A percentile compares a stretch with the other conserved stretches of the same genome.
Evolutionary conservation across 225 moss, liverwort and hornwort genomes (phyloP).

Genomic region (Thuidium tamariscinum): DNA sequence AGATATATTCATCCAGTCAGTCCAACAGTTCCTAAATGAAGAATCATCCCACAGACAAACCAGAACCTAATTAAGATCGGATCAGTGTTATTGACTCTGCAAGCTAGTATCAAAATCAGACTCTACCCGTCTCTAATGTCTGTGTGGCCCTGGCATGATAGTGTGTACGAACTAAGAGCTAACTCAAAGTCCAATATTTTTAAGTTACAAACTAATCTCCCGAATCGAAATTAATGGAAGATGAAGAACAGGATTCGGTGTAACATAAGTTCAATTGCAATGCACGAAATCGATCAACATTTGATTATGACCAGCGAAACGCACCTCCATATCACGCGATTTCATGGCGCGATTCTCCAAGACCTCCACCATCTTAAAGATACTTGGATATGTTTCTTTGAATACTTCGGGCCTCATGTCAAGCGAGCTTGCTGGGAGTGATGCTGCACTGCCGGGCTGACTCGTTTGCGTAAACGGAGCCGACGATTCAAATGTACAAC

Average conservation of each 20-base stretch:
- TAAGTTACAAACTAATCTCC: neutral
- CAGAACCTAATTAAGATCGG: neutral
- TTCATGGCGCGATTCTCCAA: conserved; percentile 20
- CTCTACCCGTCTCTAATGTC: neutral
- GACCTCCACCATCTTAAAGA: conserved; percentile 35
- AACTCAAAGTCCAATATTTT: too few relatives aligned
- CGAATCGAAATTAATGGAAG: neutral
- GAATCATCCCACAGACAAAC: neutral
- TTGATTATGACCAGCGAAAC: neutral
- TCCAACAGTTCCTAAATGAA: neutral
- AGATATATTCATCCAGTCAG: neutral
- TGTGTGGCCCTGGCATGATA: neutral
- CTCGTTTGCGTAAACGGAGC: neutral
- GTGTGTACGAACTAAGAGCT: neutral
- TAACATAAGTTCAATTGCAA: neutral
- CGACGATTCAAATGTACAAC: neutral
- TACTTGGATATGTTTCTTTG: conserved; percentile 21
- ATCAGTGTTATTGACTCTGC: neutral
- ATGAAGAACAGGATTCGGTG: neutral
- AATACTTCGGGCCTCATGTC: conserved; percentile 5
- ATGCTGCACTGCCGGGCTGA: neutral
- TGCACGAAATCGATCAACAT: neutral
- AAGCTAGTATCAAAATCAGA: neutral
- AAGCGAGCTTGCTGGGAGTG: neutral
- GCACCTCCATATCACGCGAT: conserved; percentile 14